Conservation (phyloP, 202 grass and related monocot genomes). For the Elaeis oleifera region DNA sequence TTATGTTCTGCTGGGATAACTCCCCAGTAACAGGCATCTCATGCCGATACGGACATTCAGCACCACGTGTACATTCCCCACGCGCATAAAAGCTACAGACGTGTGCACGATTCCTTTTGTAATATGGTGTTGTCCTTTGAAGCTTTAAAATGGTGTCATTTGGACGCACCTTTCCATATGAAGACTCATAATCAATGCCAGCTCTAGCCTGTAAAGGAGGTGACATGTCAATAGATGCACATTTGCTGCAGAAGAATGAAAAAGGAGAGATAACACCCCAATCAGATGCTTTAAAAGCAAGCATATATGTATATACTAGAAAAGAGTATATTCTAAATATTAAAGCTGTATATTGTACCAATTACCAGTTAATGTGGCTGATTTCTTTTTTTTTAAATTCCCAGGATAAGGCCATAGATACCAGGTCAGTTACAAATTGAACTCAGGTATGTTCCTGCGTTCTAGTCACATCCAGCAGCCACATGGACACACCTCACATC, state of each 20-base stretch:
- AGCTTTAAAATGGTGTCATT: conserved; percentile 97
- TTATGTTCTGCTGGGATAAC: conserved; percentile 97
- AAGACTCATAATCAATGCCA: conserved; percentile 94
- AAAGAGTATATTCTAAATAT: too few relatives aligned
- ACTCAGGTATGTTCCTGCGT: too few relatives aligned
- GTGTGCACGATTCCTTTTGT: conserved; percentile 93
- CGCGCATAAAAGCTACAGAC: conserved; percentile 97
- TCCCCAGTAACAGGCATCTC: conserved; percentile 99
- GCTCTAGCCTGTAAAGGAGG: conserved; percentile 49
- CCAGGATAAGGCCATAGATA: too few relatives aligned
- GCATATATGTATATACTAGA: too few relatives aligned
- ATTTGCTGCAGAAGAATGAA: not conserved
- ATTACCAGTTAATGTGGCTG: too few relatives aligned
- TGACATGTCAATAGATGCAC: not conserved
- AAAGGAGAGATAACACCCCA: too few relatives aligned
- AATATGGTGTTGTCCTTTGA: conserved; percentile 93
- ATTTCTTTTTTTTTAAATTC: too few relatives aligned
- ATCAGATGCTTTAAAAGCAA: too few relatives aligned
- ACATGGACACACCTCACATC: too few relatives aligned
- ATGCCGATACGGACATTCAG: conserved; percentile 91
- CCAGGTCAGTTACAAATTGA: too few relatives aligned
- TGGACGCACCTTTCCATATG: conserved; percentile 69
- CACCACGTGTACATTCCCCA: conserved; percentile 93
- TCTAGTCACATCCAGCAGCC: too few relatives aligned
- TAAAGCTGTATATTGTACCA: too few relatives aligned